These are phyloP conservation scores for Blastocystis sp. DNA, from an alignment of 352 stramenopile species.

Conservation along the genomic window DNA sequence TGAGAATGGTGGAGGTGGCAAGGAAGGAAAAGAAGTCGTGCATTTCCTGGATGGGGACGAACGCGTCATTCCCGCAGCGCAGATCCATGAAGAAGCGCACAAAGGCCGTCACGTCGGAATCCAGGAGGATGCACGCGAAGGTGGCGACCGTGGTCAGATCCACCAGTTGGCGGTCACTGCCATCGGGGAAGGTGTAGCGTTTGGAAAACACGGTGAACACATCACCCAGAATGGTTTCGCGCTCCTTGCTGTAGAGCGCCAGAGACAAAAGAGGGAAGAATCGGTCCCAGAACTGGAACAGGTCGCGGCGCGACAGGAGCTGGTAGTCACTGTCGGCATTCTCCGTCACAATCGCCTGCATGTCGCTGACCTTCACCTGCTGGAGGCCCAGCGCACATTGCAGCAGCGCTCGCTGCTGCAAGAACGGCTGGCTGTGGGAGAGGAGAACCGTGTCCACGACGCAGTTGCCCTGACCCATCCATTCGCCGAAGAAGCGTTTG, in stretches of 20 bases:
- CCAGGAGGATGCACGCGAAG: background rate
- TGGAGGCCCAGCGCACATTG: background rate
- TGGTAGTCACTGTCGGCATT: background rate
- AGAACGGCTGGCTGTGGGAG: background rate
- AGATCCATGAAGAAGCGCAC: background rate
- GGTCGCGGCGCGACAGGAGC: background rate
- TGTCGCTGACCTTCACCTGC: background rate
- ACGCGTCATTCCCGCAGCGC: background rate
- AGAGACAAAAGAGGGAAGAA: conserved; percentile 33
- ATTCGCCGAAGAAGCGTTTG: too few species aligned
- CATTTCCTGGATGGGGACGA: background rate
- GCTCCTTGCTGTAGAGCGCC: background rate
- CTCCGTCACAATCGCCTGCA: background rate
- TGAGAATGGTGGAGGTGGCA: background rate
- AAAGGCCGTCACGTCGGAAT: background rate
- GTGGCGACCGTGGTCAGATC: background rate
- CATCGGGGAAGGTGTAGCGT: background rate
- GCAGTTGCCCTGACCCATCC: conserved; percentile 71
- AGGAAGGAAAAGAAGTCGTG: background rate
- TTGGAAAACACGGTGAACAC: background rate
- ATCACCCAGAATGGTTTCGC: conserved; percentile 1
- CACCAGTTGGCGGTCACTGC: background rate
- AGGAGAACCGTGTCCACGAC: background rate
- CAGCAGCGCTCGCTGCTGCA: background rate
- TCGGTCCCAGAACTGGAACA: conserved; percentile 50